Conservation (phyloP, 306 rosid genomes). For the Abrus pulchellus region DNA sequence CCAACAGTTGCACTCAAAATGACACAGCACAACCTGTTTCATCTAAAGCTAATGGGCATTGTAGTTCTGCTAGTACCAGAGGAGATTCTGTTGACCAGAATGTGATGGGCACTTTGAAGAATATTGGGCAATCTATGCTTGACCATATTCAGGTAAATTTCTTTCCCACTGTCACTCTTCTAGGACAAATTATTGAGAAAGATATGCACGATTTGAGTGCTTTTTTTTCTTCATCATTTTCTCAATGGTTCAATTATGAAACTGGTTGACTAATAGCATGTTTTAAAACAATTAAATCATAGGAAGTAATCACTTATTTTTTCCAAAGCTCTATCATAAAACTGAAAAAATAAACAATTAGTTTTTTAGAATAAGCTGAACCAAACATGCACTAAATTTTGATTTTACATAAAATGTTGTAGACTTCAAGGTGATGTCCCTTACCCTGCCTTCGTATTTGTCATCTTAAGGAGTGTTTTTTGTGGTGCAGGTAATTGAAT, state of each 20-base stretch:
- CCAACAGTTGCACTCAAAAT: conserved; percentile 50
- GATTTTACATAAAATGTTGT: conserved; percentile 34
- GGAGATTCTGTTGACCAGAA: conserved; percentile 82
- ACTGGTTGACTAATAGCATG: neutral
- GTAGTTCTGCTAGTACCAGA: conserved; percentile 56
- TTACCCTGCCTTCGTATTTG: conserved; percentile 26
- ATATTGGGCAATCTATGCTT: conserved; percentile 94
- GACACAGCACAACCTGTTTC: conserved; percentile 42
- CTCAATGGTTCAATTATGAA: neutral
- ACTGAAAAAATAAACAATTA: too few species aligned
- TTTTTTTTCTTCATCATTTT: neutral
- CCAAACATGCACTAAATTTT: too few species aligned
- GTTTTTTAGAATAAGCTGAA: too few species aligned
- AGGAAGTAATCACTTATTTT: too few species aligned
- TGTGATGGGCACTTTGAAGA: conserved; percentile 80
- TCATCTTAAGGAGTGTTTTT: conserved; percentile 7
- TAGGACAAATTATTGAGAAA: conserved; percentile 9
- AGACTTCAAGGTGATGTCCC: neutral
- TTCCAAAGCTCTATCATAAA: too few species aligned
- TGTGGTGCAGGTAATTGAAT: conserved; percentile 77
- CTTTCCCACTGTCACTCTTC: conserved; percentile 6
- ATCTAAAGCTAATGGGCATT: conserved; percentile 51
- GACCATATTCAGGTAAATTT: conserved; percentile 89
- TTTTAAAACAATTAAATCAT: neutral
- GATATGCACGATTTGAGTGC: neutral